These are phyloP conservation scores for Fusarium clavum DNA, from an alignment of 2,329 filamentous ascomycete species.

Conservation along the genomic window DNA sequence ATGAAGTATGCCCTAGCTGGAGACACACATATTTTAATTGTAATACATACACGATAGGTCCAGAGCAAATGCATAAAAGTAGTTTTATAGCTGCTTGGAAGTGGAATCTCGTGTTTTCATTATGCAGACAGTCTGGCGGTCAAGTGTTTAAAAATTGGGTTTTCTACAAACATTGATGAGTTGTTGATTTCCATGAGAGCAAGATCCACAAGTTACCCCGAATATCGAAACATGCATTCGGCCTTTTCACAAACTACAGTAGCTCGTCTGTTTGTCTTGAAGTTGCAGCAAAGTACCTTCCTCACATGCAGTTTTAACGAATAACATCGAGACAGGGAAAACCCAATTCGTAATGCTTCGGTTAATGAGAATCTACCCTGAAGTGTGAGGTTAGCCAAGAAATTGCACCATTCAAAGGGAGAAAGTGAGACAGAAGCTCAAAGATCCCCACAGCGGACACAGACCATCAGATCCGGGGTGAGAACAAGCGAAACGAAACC, in stretches of 20 bases:
- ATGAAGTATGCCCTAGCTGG: conserved; percentile 14
- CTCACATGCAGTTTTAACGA: background rate
- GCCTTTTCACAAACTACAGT: background rate
- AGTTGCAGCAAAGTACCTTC: background rate
- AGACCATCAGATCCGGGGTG: conserved; percentile 37
- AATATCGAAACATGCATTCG: background rate
- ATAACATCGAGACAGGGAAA: background rate
- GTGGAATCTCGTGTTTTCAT: background rate
- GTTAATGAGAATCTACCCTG: conserved; percentile 1
- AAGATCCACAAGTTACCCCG: background rate
- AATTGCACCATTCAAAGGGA: conserved; percentile 17
- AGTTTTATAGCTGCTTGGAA: background rate
- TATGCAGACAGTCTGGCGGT: background rate
- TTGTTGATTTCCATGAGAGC: background rate
- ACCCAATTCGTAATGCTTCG: background rate
- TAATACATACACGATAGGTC: background rate
- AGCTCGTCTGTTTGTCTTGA: background rate
- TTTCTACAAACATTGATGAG: background rate
- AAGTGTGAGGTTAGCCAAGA: background rate
- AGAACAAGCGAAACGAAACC: conserved; percentile 33
- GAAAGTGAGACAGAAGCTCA: conserved; percentile 12
- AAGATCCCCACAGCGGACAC: conserved; percentile 26
- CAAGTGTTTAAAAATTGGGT: background rate
- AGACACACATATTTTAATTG: conserved; percentile 5
- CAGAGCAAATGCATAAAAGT: background rate